Evolutionary conservation across 2,329 filamentous ascomycete genomes (phyloP).

Genomic region (Diaporthe caulivora): DNA sequence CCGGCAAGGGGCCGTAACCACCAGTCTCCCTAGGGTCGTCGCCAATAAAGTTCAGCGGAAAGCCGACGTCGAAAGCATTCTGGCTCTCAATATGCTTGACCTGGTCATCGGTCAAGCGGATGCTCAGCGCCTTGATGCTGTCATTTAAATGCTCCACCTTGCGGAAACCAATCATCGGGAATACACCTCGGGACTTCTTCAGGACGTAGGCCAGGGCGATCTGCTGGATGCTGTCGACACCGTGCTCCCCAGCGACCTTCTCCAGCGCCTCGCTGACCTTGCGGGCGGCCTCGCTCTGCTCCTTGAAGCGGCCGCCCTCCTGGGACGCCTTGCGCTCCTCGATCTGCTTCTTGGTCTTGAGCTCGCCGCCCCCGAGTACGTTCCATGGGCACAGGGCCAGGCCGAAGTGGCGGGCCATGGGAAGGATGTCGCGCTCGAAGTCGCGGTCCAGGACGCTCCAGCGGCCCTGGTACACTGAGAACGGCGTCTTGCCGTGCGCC

Average conservation of each 20-base stretch:
- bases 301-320: slow-evolving; percentile 50
- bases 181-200: slow-evolving; percentile 78
- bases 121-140: slow-evolving; percentile 76
- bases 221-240: slow-evolving; percentile 58
- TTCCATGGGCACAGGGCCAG: slow-evolving; percentile 67
- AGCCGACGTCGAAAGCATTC: slow-evolving; percentile 73
- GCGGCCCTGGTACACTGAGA: slow-evolving; percentile 55
- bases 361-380: slow-evolving; percentile 57
- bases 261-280: slow-evolving; percentile 60
- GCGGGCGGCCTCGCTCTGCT: slow-evolving; percentile 65
- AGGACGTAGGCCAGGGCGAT: slow-evolving; percentile 79
- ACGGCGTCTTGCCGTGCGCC: slow-evolving; percentile 51
- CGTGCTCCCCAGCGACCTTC: slow-evolving; percentile 61
- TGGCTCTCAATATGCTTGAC: slow-evolving; percentile 75
- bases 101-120: slow-evolving; percentile 71
- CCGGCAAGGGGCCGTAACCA: neutral
- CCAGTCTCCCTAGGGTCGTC: slow-evolving; percentile 43
- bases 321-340: slow-evolving; percentile 40
- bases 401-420: slow-evolving; percentile 72
- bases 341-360: slow-evolving; percentile 50
- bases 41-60: slow-evolving; percentile 73
- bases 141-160: slow-evolving; percentile 77
- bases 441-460: slow-evolving; percentile 50
- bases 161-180: slow-evolving; percentile 78
- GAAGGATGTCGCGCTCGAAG: slow-evolving; percentile 76